Base-by-base conservation (phyloP, 768 basidiomycete genomes). In the Suillus subaureus region DNA sequence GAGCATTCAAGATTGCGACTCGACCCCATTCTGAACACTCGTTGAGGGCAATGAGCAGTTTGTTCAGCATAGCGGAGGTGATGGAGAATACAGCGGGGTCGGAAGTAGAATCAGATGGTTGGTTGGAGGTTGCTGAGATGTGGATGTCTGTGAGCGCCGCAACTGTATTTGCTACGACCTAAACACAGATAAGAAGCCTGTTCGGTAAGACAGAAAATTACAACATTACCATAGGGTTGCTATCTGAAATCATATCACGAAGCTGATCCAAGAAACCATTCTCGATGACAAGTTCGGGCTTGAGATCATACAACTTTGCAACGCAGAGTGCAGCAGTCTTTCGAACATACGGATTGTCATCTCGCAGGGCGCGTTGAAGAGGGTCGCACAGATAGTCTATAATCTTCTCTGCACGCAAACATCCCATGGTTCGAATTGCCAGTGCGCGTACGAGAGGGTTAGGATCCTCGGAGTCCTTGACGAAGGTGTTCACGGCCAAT, bases 1-100 rank as follows among this genome's bases (percentile, higher is more conserved):
- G 80, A 0, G 94, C 93, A 65, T 91, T 92, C 61, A 99, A 79
- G 43, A 99, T 89, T 1, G 96, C 95, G 18, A 99, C 95, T 64
- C 97, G 87, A 39, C 97, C 97, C 97, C 97, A 99, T 79, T 99
- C 97, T 0, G 96, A 97, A 75, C 97, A 98, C 78, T 99, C 97
- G 74, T 97, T 97, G 23, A 99, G 83, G 2, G 97, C 97, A 62
- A 99, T 92, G 63, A 99, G 82, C 18, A 99, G 86, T 75, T 96
- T 97, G 78, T 85, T 90, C 60, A 99, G 84, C 65, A 96, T 86
- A 0, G 87, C 77, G 7, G 89, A 78, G n/a, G 95, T 96, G 75
- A 99, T 94, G 65, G 78, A 79, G 80, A 99, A 98, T 62, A 89
- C 76, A 21, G 88, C 90, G 4, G 87, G 82, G 58, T 91, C 87